Conservation (phyloP, 2,329 filamentous ascomycete species). For the Pestalotiopsis sp. region DNA sequence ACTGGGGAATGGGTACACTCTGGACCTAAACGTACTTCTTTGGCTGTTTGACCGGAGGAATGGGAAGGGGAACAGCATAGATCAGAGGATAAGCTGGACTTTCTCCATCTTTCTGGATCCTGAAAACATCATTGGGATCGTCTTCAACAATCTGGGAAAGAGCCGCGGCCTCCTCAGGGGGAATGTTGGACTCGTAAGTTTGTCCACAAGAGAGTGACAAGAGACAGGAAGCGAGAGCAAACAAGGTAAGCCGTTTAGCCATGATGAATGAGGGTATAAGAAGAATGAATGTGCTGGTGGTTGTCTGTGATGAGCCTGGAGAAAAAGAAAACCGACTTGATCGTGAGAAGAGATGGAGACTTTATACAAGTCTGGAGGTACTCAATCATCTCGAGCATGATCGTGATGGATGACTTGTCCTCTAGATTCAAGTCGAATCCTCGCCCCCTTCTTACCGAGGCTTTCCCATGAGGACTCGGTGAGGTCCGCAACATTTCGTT, state of each 20-base stretch:
- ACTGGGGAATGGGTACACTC: background rate
- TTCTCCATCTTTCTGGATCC: constrained; percentile 9
- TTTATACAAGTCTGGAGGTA: background rate
- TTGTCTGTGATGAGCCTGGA: background rate
- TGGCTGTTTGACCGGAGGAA: constrained; percentile 2
- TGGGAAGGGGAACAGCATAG: background rate
- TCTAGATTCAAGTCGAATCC: background rate
- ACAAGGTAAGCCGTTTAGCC: constrained; percentile 17
- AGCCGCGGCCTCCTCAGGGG: constrained; percentile 20
- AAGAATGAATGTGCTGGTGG: constrained; percentile 6
- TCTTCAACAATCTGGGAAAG: constrained; percentile 23
- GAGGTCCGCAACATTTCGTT: background rate
- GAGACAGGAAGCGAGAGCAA: constrained; percentile 19
- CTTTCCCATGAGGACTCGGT: background rate
- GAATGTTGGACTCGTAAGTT: constrained; percentile 20
- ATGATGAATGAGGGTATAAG: constrained; percentile 14
- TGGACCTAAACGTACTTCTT: constrained; percentile 2
- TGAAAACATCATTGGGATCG: constrained; percentile 15
- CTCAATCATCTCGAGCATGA: background rate
- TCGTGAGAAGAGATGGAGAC: background rate
- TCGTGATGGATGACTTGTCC: background rate
- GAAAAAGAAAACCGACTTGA: background rate
- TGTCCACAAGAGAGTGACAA: constrained; percentile 16
- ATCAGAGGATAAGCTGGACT: constrained; percentile 5
- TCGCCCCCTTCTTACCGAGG: background rate